Conservation (phyloP, 106 monocot species). For the Narthecium ossifragum region DNA sequence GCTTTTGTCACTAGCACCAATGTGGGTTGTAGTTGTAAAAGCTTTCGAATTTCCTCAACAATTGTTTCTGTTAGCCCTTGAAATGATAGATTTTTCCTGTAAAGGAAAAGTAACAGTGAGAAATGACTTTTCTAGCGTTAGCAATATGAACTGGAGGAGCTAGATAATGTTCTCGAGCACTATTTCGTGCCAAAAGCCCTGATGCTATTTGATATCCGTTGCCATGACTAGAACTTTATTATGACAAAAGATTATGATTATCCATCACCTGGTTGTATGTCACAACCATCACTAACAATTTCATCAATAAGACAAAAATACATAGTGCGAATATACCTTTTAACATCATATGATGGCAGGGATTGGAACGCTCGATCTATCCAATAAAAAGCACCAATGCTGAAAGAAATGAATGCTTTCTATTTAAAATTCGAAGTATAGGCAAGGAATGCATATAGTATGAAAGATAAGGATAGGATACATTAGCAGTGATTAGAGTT, state of each 20-base stretch:
- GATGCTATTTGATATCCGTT: no score
- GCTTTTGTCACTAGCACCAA: slow-evolving; percentile 82
- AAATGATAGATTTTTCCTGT: slow-evolving; percentile 58
- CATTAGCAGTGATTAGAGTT: no score
- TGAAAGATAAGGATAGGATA: not conserved
- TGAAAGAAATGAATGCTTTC: slow-evolving; percentile 18
- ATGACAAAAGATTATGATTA: no score
- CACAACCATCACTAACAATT: no score
- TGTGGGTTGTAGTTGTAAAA: slow-evolving; percentile 55
- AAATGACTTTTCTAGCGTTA: no score
- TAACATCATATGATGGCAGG: slow-evolving; percentile 12
- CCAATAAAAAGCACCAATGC: slow-evolving; percentile 93
- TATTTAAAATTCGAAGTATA: not conserved
- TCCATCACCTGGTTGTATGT: no score
- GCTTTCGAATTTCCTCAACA: slow-evolving; percentile 57
- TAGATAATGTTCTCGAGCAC: no score
- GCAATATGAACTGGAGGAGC: no score
- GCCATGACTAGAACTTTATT: no score
- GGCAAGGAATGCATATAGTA: not conserved
- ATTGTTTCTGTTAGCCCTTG: slow-evolving; percentile 58
- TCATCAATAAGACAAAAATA: no score
- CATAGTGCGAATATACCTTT: no score
- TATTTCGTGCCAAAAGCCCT: no score
- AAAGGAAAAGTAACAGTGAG: not conserved
- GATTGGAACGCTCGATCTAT: slow-evolving; percentile 60